Base-by-base conservation (phyloP, 1,139 yeast species). In the Candida neerlandica region DNA sequence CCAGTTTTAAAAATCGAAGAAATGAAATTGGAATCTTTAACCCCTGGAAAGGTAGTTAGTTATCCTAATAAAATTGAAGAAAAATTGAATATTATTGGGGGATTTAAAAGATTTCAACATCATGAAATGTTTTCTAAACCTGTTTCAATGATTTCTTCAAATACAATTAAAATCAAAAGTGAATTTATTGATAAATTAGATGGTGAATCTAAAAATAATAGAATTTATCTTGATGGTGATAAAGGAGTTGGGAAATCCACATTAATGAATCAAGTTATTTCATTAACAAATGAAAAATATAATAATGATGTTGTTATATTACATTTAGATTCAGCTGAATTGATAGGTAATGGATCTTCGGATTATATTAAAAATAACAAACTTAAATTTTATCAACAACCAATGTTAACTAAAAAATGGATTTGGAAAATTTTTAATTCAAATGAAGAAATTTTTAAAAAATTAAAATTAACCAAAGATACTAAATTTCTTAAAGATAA, bases 211-310 rank as follows among this genome's bases (percentile, higher is more conserved):
- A 59, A 63, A 15, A 59, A 67, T 11, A 86, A 84, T 63, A 75
- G 88, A 60, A 58, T 78, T 39, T 73, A 87, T 45, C 57, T 92
- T 19, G 67, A 81, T 30, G 98, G 98, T 40, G 84, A 78, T 50
- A 71, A 81, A 44, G 97, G 97, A 43, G 77, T 80, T 10, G 98
- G 98, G 10, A 92, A 92, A 70, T 81, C 94, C 2, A 82, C 91
- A 0, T 65, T 86, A 38, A 60, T 92, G 45, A 70, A 94, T 0
- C 97, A 92, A 65, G 76, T 85, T 1, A 86, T 87, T 50, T 86
- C 94, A 0, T 63, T 75, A 47, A 65, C 77, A 0, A 61, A 79
- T 41, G 83, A 84, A 4, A 63, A 77, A 40, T 59, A 58, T 49
- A 69, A 73, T 10, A 58, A 68, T n/a, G 77, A 81, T 7, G 74